phyloP scores from a whole-genome alignment of 139 green algal genomes.

The Micractinium conductrix region DNA sequence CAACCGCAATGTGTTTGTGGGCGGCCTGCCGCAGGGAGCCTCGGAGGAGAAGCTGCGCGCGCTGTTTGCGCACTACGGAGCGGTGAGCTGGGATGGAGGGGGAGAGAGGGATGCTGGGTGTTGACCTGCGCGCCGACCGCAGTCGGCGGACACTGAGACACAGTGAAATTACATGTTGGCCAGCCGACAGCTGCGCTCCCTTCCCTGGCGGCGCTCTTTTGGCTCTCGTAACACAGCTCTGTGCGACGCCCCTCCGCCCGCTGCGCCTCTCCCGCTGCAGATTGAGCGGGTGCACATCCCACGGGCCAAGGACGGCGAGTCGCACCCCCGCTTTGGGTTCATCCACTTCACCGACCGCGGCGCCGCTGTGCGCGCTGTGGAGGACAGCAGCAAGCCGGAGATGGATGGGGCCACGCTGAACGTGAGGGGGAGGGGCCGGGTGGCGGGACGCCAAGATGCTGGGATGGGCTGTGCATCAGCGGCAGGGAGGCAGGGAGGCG shows the following conservation, averaged over 20 bases:
- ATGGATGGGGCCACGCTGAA: conserved; percentile 61
- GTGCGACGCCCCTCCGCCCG: too few relatives aligned
- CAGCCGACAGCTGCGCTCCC: too few relatives aligned
- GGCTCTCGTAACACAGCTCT: too few relatives aligned
- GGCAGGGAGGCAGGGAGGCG: too few relatives aligned
- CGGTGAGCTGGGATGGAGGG: conserved; percentile 49
- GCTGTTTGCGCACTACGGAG: conserved; percentile 75
- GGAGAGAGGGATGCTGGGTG: neutral
- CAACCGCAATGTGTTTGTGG: conserved; percentile 78
- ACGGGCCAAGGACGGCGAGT: conserved; percentile 54
- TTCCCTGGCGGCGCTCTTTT: too few relatives aligned
- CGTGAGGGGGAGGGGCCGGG: conserved; percentile 56
- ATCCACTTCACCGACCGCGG: conserved; percentile 82
- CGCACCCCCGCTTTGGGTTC: conserved; percentile 83
- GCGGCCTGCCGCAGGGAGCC: conserved; percentile 72
- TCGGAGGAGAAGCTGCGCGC: conserved; percentile 72
- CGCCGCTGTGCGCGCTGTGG: conserved; percentile 65
- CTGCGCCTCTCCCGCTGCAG: too few relatives aligned
- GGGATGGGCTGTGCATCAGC: too few relatives aligned
- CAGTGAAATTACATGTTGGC: too few relatives aligned
- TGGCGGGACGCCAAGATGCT: too few relatives aligned
- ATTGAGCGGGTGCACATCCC: conserved; percentile 42
- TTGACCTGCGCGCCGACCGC: too few relatives aligned
- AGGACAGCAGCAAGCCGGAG: conserved; percentile 50
- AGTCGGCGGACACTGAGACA: too few relatives aligned